A percentile compares a stretch with the other conserved stretches of the same genome.
Conservation (phyloP, 768 basidiomycete genomes). For the Amanita fuliginea region DNA sequence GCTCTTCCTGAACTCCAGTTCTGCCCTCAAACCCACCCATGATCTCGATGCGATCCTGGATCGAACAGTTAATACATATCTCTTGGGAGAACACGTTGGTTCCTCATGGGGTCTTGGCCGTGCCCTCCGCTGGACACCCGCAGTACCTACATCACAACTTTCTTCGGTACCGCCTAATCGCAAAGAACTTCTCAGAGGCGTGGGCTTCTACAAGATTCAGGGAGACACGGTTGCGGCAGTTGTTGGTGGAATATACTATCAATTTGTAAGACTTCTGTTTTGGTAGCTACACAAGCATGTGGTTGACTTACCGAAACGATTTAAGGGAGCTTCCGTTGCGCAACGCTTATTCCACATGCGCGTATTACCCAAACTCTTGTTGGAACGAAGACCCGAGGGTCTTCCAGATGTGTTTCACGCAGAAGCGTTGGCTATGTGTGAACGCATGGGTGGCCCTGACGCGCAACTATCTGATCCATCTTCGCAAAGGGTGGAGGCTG, state of each 20-base stretch:
- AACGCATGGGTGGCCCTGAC: constrained; percentile 39
- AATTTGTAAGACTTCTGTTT: constrained; percentile 54
- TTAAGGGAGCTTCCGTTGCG: constrained; percentile 34
- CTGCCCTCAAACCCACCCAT: constrained; percentile 32
- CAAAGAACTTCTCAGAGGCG: constrained; percentile 31
- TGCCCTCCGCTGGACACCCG: constrained; percentile 66
- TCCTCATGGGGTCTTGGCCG: constrained; percentile 65
- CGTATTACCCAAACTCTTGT: constrained; percentile 30
- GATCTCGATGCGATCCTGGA: constrained; percentile 49
- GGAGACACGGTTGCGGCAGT: constrained; percentile 71
- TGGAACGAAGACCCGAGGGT: constrained; percentile 21
- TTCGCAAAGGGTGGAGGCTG: background rate
- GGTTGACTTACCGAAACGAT: constrained; percentile 5
- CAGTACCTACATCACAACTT: constrained; percentile 29
- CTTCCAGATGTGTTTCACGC: constrained; percentile 37
- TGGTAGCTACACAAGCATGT: background rate
- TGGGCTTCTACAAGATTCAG: constrained; percentile 69
- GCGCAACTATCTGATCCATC: constrained; percentile 11
- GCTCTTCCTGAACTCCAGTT: constrained; percentile 54
- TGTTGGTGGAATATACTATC: constrained; percentile 66
- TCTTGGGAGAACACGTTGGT: constrained; percentile 66
- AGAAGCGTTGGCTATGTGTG: constrained; percentile 30
- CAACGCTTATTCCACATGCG: constrained; percentile 42
- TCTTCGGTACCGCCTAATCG: constrained; percentile 14
- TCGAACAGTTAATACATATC: constrained; percentile 55